Percentiles rank a stretch among this genome's conserved stretches.
Conservation (phyloP, 2,329 filamentous ascomycete species). For the Epichloe festucae region DNA sequence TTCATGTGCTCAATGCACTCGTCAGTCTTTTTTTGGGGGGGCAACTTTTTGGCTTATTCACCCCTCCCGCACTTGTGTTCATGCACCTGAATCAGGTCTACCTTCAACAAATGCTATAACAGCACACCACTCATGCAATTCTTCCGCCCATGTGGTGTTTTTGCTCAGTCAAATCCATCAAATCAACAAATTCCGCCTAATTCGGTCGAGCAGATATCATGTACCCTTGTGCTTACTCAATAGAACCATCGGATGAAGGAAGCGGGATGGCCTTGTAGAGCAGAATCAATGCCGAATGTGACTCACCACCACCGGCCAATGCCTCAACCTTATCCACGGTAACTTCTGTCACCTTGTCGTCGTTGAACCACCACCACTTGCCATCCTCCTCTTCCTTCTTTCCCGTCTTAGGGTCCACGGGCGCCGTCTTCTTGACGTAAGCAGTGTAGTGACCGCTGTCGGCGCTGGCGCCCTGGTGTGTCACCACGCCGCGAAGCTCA, state of each 20-base stretch:
- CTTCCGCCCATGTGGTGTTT: neutral
- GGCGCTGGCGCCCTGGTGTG: slow-evolving; percentile 90
- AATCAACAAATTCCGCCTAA: neutral
- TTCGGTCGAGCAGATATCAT: neutral
- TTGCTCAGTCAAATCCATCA: neutral
- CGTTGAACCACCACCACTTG: slow-evolving; percentile 99
- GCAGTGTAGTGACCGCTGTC: slow-evolving; percentile 98
- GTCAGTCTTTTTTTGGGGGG: neutral
- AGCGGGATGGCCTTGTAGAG: slow-evolving; percentile 65
- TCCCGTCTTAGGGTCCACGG: slow-evolving; percentile 60
- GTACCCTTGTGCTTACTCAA: slow-evolving; percentile 10
- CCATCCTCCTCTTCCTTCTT: slow-evolving; percentile 73
- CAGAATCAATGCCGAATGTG: slow-evolving; percentile 69
- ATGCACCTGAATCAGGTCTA: too few species aligned
- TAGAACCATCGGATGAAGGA: slow-evolving; percentile 39
- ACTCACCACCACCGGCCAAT: slow-evolving; percentile 78
- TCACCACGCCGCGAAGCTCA: slow-evolving; percentile 85
- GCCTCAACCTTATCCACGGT: slow-evolving; percentile 81
- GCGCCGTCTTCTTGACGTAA: slow-evolving; percentile 84
- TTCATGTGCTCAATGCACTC: neutral
- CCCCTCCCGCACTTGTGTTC: too few species aligned
- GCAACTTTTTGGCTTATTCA: neutral
- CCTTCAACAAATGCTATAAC: too few species aligned
- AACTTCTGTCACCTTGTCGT: slow-evolving; percentile 92
- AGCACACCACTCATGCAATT: neutral